Conservation (phyloP, 768 basidiomycete species). For the Phylloporus sp. region DNA sequence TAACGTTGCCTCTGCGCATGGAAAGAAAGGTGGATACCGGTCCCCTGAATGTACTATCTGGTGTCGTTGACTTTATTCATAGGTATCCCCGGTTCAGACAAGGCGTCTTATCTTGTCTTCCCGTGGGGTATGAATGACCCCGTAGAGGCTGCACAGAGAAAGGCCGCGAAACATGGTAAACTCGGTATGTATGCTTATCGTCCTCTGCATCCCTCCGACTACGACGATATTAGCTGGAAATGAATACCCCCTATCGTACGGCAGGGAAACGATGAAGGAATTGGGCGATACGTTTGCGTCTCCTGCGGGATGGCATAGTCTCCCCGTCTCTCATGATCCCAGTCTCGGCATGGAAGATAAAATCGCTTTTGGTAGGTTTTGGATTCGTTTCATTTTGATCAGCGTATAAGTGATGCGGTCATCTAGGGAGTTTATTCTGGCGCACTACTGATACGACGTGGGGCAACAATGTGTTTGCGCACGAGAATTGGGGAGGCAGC, state of each 20-base stretch:
- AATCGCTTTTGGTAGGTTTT: slow-evolving; percentile 2
- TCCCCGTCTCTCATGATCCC: slow-evolving; percentile 70
- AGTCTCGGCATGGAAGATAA: slow-evolving; percentile 17
- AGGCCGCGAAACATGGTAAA: slow-evolving; percentile 8
- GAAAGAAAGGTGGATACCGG: slow-evolving; percentile 5
- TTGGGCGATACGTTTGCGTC: slow-evolving; percentile 73
- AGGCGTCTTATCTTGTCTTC: slow-evolving; percentile 63
- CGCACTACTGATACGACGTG: slow-evolving; percentile 74
- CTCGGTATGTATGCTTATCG: slow-evolving; percentile 1
- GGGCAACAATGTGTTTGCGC: slow-evolving; percentile 90
- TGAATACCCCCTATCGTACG: slow-evolving; percentile 14
- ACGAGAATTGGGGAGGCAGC: slow-evolving; percentile 84
- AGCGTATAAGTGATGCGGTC: not conserved
- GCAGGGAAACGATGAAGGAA: slow-evolving; percentile 44
- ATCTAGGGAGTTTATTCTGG: slow-evolving; percentile 34
- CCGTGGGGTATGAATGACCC: slow-evolving; percentile 86
- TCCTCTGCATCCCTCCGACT: not conserved
- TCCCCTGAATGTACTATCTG: not conserved
- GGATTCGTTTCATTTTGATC: not conserved
- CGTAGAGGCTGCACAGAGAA: slow-evolving; percentile 35
- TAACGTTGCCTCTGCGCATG: too few relatives aligned
- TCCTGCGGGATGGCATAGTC: slow-evolving; percentile 86
- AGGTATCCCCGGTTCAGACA: slow-evolving; percentile 19
- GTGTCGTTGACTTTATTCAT: not conserved
- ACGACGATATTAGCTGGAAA: not conserved